Percentiles rank a stretch among this genome's conserved stretches.
These are phyloP conservation scores for Suillus discolor DNA, from an alignment of 768 basidiomycete species.

Conservation along the genomic window DNA sequence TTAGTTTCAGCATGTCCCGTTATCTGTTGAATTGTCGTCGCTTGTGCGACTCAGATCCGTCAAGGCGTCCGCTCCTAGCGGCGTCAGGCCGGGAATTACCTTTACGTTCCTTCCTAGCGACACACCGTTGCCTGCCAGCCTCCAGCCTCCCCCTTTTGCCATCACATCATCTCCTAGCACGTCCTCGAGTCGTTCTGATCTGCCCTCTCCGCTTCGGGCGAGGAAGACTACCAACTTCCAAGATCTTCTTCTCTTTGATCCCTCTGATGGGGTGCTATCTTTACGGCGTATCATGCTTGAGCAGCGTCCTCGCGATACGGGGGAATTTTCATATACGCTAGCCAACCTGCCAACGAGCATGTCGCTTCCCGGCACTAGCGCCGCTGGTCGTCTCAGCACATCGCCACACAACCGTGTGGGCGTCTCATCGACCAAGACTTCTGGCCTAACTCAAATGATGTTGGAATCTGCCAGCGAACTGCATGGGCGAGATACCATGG, in stretches of 20 bases:
- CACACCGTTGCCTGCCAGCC: constrained; percentile 37
- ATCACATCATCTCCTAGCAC: constrained; percentile 27
- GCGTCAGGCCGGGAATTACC: constrained; percentile 44
- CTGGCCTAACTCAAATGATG: constrained; percentile 38
- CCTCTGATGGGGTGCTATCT: constrained; percentile 53
- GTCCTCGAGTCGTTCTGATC: constrained; percentile 30
- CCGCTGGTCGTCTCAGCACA: constrained; percentile 38
- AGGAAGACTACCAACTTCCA: constrained; percentile 52
- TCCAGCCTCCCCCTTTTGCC: constrained; percentile 37
- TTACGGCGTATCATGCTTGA: constrained; percentile 57
- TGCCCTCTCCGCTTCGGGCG: constrained; percentile 30
- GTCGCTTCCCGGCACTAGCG: constrained; percentile 59
- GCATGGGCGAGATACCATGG: constrained; percentile 38
- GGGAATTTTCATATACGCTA: constrained; percentile 25
- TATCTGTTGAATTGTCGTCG: constrained; percentile 56
- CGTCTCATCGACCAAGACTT: constrained; percentile 34
- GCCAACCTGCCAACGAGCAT: constrained; percentile 47
- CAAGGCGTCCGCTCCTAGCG: constrained; percentile 30
- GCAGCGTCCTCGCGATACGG: constrained; percentile 25
- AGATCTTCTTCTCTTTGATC: constrained; percentile 72
- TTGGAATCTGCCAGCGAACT: constrained; percentile 39
- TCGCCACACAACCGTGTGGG: constrained; percentile 27
- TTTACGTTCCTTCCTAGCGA: constrained; percentile 55
- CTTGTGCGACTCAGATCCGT: constrained; percentile 53
- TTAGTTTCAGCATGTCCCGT: constrained; percentile 51